phyloP scores from a whole-genome alignment of 208 protist species.

The Trypanosoma brucei region DNA sequence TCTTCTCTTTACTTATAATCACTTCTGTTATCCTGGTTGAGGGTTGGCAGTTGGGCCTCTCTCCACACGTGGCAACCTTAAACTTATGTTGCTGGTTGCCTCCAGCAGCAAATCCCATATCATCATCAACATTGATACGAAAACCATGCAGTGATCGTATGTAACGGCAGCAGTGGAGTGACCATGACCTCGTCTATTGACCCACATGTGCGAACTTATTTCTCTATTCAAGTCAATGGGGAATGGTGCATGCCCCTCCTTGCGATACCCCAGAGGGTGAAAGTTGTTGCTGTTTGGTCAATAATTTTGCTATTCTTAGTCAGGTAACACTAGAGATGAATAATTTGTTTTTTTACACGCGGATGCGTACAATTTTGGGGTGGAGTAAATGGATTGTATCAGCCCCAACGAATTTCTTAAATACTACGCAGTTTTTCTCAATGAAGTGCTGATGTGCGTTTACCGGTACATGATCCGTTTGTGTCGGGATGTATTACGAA shows the following conservation, averaged over 20 bases:
- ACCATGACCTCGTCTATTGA: conserved; percentile 40
- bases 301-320: conserved; percentile 98
- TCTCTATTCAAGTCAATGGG: conserved; percentile 96
- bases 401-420: conserved; percentile 58
- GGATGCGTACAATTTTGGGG: conserved; percentile 69
- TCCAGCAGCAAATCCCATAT: conserved; percentile 40
- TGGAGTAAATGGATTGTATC: conserved; percentile 79
- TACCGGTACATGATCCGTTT: conserved; percentile 78
- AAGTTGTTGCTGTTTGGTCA: conserved; percentile 97
- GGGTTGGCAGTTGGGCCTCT: background rate
- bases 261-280: conserved; percentile 99
- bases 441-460: conserved; percentile 80
- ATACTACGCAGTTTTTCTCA: conserved; percentile 83
- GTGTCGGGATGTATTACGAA: conserved; percentile 57
- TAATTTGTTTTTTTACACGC: conserved; percentile 66
- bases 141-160: conserved; percentile 52
- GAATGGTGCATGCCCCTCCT: conserved; percentile 97
- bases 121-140: conserved; percentile 40
- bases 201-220: conserved; percentile 35
- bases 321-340: conserved; percentile 98
- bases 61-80: background rate
- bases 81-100: conserved; percentile 67
- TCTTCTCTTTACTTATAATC: conserved; percentile 3
- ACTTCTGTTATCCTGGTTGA: background rate
- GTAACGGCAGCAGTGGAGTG: conserved; percentile 21